phyloP scores from a whole-genome alignment of 2,329 filamentous ascomycete genomes.

The Cyclaneusma minus region DNA sequence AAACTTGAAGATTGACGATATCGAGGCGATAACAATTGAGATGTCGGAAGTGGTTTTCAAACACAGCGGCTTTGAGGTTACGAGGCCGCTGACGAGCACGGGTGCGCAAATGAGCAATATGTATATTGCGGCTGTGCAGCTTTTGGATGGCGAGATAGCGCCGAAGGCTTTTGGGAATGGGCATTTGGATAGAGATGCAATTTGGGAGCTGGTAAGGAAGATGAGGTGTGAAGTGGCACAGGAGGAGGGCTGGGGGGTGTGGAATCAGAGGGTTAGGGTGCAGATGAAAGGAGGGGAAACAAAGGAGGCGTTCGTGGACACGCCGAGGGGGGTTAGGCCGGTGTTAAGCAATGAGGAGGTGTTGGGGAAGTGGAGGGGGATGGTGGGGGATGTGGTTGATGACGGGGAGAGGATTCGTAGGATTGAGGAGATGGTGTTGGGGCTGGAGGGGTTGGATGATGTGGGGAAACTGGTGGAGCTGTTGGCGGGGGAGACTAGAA shows the following conservation, averaged over 20 bases:
- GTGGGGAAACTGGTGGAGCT: slow-evolving; percentile 9
- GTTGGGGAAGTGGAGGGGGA: slow-evolving; percentile 19
- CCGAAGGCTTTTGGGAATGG: slow-evolving; percentile 18
- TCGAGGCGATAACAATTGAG: slow-evolving; percentile 17
- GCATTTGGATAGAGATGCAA: slow-evolving; percentile 18
- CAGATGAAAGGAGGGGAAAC: slow-evolving; percentile 11
- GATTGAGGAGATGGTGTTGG: slow-evolving; percentile 19
- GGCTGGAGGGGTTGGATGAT: slow-evolving; percentile 15
- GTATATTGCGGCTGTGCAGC: slow-evolving; percentile 21
- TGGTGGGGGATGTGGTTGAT: slow-evolving; percentile 18
- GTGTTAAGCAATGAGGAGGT: slow-evolving; percentile 22
- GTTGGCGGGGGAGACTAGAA: slow-evolving; percentile 5
- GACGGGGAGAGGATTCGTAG: slow-evolving; percentile 11
- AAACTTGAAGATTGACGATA: slow-evolving; percentile 11
- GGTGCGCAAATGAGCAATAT: slow-evolving; percentile 24
- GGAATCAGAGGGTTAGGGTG: slow-evolving; percentile 10
- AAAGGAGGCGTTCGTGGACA: slow-evolving; percentile 9
- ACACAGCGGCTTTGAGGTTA: slow-evolving; percentile 21
- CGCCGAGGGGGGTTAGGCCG: slow-evolving; percentile 18
- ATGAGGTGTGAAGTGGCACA: slow-evolving; percentile 12
- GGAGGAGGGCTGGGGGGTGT: slow-evolving; percentile 5
- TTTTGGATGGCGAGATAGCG: slow-evolving; percentile 22
- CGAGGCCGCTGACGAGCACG: slow-evolving; percentile 19
- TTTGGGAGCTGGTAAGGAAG: slow-evolving; percentile 21
- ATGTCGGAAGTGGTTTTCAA: slow-evolving; percentile 17